Evolutionary conservation across 805 yeast genomes (phyloP).

Genomic region (Wickerhamomyces bovis): DNA sequence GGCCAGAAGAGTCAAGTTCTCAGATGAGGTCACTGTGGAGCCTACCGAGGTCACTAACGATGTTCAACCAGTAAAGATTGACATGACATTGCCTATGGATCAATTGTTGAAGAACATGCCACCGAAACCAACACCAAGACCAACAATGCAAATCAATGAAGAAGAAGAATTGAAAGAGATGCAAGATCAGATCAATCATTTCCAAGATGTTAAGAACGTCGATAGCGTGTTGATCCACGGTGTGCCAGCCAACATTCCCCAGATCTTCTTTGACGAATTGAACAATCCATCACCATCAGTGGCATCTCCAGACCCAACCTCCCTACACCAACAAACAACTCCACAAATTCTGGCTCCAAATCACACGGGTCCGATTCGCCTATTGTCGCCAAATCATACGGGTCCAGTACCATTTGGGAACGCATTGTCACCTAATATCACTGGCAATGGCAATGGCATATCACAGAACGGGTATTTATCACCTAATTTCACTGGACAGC

Average conservation of each 20-base stretch:
- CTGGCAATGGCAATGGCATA: neutral
- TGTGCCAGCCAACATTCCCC: conserved; percentile 50
- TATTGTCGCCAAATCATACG: conserved; percentile 10
- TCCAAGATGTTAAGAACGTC: conserved; percentile 64
- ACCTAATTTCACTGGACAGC: conserved; percentile 11
- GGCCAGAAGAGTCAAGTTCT: conserved; percentile 64
- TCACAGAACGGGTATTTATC: conserved; percentile 7
- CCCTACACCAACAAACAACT: conserved; percentile 5
- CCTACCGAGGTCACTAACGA: conserved; percentile 3
- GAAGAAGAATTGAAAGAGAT: conserved; percentile 66
- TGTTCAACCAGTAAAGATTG: conserved; percentile 33
- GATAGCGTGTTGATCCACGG: conserved; percentile 74
- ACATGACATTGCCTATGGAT: conserved; percentile 71
- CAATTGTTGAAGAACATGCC: conserved; percentile 52
- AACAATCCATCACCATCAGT: neutral
- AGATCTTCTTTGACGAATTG: conserved; percentile 27
- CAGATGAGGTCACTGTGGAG: conserved; percentile 45
- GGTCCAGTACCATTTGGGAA: conserved; percentile 21
- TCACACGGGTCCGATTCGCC: conserved; percentile 6
- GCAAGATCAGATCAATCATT: conserved; percentile 68
- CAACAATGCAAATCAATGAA: conserved; percentile 44
- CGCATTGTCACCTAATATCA: conserved; percentile 8
- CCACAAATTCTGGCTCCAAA: conserved; percentile 13
- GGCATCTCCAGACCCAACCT: conserved; percentile 14
- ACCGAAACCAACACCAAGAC: conserved; percentile 34